phyloP scores from a whole-genome alignment of 371 early-diverging fungal species.

The Apophysomyces variabilis region DNA sequence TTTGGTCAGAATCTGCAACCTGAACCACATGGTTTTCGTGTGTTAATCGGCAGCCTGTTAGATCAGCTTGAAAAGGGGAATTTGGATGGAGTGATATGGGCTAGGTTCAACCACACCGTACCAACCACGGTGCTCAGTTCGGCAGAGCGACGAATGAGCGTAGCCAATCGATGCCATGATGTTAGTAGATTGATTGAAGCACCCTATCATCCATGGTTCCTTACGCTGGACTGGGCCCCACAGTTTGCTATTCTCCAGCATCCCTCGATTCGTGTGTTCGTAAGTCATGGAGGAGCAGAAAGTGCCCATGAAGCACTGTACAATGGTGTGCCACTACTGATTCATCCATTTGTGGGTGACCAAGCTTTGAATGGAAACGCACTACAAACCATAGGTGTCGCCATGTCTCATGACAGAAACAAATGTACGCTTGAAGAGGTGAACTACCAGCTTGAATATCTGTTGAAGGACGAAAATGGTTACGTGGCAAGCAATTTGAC shows the following conservation, averaged over 20 bases:
- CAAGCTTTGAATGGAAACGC: conserved; percentile 25
- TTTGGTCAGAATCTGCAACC: conserved; percentile 21
- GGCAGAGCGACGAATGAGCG: not conserved
- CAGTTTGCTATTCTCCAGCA: conserved; percentile 46
- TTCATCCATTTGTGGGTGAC: conserved; percentile 47
- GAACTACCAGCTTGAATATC: not conserved
- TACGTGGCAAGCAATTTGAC: not conserved
- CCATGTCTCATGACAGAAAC: conserved; percentile 12
- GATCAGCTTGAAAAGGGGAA: conserved; percentile 4
- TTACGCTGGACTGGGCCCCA: conserved; percentile 34
- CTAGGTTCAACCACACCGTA: conserved; percentile 11
- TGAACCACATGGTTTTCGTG: not conserved
- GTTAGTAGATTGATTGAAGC: not conserved
- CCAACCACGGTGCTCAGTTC: not conserved
- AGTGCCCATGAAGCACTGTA: conserved; percentile 39
- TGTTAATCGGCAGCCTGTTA: not conserved
- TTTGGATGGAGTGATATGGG: conserved; percentile 1
- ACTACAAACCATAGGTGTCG: conserved; percentile 8
- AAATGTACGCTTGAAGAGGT: conserved; percentile 6
- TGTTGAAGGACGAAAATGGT: conserved; percentile 3
- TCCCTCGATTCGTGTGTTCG: conserved; percentile 31
- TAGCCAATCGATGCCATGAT: not conserved
- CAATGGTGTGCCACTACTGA: conserved; percentile 29
- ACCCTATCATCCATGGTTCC: not conserved
- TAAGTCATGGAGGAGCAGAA: conserved; percentile 44